phyloP scores from a whole-genome alignment of 2,329 filamentous ascomycete genomes.

The Exophiala bonariae region DNA sequence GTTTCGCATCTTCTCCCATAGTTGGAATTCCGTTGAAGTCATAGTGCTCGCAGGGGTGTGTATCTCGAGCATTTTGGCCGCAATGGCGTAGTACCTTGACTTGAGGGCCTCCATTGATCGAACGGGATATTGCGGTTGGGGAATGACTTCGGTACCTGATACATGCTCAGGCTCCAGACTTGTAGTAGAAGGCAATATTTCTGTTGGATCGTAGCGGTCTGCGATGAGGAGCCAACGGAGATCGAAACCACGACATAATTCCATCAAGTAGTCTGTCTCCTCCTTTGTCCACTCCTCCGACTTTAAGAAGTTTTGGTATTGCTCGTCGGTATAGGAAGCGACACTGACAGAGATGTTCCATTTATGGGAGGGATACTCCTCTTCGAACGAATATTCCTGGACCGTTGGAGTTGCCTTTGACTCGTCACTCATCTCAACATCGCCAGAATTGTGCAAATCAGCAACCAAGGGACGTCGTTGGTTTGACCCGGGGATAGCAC shows the following conservation, averaged over 20 bases:
- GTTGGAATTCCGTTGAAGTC: conserved; percentile 78
- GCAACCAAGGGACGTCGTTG: conserved; percentile 22
- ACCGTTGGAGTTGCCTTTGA: conserved; percentile 32
- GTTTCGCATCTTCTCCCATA: conserved; percentile 81
- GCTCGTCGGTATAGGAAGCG: conserved; percentile 80
- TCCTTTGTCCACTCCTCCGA: conserved; percentile 82
- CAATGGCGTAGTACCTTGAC: conserved; percentile 83
- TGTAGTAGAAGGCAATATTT: conserved; percentile 11
- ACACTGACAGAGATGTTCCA: conserved; percentile 81
- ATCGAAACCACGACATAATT: conserved; percentile 73
- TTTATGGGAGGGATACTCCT: conserved; percentile 69
- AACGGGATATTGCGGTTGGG: conserved; percentile 35
- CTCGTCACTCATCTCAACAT: conserved; percentile 29
- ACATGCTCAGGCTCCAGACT: conserved; percentile 36
- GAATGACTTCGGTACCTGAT: conserved; percentile 23
- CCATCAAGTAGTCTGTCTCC: conserved; percentile 89
- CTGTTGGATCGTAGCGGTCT: conserved; percentile 78
- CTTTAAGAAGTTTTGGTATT: conserved; percentile 75
- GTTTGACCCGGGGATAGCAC: conserved; percentile 49
- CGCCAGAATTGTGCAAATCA: conserved; percentile 30
- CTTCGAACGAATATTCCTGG: conserved; percentile 36
- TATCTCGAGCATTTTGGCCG: conserved; percentile 76
- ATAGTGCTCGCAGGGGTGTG: conserved; percentile 82
- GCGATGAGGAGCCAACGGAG: conserved; percentile 88
- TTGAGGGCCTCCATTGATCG: conserved; percentile 90